Percentiles rank a stretch among this genome's conserved stretches.
Evolutionary conservation across 2,329 filamentous ascomycete species (phyloP).

Genomic region (Stemphylium beticola): DNA sequence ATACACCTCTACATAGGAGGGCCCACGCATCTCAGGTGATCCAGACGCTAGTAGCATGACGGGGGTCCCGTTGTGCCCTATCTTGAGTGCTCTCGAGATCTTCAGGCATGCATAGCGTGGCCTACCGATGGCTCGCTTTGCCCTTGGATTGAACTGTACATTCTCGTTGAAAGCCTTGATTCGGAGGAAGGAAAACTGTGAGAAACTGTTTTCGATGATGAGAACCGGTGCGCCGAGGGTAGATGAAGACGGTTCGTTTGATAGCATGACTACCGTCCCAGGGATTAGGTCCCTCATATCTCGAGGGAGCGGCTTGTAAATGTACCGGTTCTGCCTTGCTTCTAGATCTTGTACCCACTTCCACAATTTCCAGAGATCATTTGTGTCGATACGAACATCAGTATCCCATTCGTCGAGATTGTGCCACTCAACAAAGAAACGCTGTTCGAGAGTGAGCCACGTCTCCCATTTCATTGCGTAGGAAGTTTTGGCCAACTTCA

Average conservation of each 20-base stretch:
- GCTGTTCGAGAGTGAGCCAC: slow-evolving; percentile 28
- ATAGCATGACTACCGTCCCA: slow-evolving; percentile 26
- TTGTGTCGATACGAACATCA: slow-evolving; percentile 10
- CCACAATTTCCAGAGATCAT: slow-evolving; percentile 18
- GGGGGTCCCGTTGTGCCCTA: slow-evolving; percentile 18
- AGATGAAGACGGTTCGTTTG: slow-evolving; percentile 10
- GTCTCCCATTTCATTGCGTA: slow-evolving; percentile 17
- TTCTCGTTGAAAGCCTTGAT: slow-evolving; percentile 21
- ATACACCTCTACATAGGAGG: slow-evolving; percentile 26
- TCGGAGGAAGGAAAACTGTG: slow-evolving; percentile 18
- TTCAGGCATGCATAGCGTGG: slow-evolving; percentile 9
- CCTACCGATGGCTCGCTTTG: neutral
- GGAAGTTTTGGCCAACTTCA: slow-evolving; percentile 18
- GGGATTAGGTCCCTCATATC: slow-evolving; percentile 11
- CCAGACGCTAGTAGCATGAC: slow-evolving; percentile 19
- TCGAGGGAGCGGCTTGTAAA: slow-evolving; percentile 28
- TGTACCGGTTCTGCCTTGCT: slow-evolving; percentile 27
- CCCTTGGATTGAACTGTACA: slow-evolving; percentile 10
- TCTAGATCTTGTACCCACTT: slow-evolving; percentile 20
- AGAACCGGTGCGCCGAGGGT: slow-evolving; percentile 26
- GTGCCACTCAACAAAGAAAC: slow-evolving; percentile 22
- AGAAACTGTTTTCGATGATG: slow-evolving; percentile 18
- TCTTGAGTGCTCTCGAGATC: slow-evolving; percentile 5
- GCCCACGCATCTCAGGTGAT: slow-evolving; percentile 21
- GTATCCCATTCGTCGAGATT: slow-evolving; percentile 15